Evolutionary conservation across 768 basidiomycete genomes (phyloP), one percentile per base, ranked within the genome.

Genomic region (Cystobasidiopsis lactophilus): DNA sequence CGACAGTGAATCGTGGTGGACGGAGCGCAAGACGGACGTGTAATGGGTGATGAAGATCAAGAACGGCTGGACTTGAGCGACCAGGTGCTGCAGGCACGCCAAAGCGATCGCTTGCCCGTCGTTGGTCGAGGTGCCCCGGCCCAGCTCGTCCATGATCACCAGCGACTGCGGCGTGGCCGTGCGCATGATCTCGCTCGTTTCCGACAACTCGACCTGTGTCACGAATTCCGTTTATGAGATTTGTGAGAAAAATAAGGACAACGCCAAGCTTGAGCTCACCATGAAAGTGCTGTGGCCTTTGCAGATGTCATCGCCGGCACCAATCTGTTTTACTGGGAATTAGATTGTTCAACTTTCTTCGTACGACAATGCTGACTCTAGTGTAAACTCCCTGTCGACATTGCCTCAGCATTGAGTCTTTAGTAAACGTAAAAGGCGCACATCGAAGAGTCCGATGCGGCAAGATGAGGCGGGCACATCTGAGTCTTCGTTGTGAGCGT

Each of bases 1-100:
- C 58, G 21, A 21, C 3, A 19, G 18, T 19, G 3, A 37, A 3
- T 44, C 5, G 19, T 30, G 38, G 38, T 27, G 27, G 23, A 47
- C 27, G 1, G 30, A 44, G 29, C 13, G 13, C 5, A 52, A 7
- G 1, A 21, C n/a, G 7, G 79, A 69, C 3, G 88, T 86, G 62
- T 93, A 95, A 64, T 95, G 89, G 0, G 91, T 95, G 61, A 95
- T 91, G 66, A 95, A 96, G 33, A 95, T 31, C 2, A 81, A 82
- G 65, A 78, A 80, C 67, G 77, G 78, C 56, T 72, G 72, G 26
- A 71, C 73, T 1, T 63, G 64, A 56, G 73, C 66, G 16, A 79
- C 71, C 7, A 89, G 71, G 51, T 85, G 74, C 53, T 82, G 73
- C 37, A 91, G 69, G 0, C 83, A 81, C 2, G 84, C 82, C 46